Evolutionary conservation across 768 basidiomycete species (phyloP).

Genomic region (Tulasnella sp.): DNA sequence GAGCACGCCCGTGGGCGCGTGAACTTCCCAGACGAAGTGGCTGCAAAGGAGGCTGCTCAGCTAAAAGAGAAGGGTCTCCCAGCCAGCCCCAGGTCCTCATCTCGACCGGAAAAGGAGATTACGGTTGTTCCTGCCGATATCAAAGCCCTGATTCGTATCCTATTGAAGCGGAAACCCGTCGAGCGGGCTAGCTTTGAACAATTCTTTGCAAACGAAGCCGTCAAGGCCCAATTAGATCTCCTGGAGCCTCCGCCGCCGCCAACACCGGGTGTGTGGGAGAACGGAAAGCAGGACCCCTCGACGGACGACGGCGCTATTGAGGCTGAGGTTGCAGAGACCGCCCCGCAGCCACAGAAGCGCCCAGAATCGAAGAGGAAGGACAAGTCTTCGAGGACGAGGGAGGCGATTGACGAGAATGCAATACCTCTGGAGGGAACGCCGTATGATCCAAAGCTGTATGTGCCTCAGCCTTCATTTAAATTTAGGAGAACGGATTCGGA

Average conservation of each 20-base stretch:
- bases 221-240: constrained; percentile 68
- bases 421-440: constrained; percentile 23
- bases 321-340: background rate
- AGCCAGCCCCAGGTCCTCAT: constrained; percentile 23
- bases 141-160: constrained; percentile 77
- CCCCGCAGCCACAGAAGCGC: background rate
- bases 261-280: background rate
- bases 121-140: constrained; percentile 70
- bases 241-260: constrained; percentile 38
- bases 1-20: constrained; percentile 79
- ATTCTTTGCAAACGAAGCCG: constrained; percentile 78
- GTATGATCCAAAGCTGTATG: constrained; percentile 22
- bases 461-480: constrained; percentile 22
- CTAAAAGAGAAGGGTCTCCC: constrained; percentile 48
- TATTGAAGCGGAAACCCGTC: constrained; percentile 77
- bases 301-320: constrained; percentile 35
- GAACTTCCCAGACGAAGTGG: constrained; percentile 91
- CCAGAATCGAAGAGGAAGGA: constrained; percentile 6
- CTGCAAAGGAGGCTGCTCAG: constrained; percentile 44
- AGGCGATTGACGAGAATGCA: constrained; percentile 10
- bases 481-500: constrained; percentile 16
- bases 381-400: constrained; percentile 4
- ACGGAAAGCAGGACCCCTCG: background rate
- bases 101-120: constrained; percentile 32
- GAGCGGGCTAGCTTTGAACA: constrained; percentile 88